Evolutionary conservation across 495 filamentous ascomycete species (phyloP).

Genomic region (Chaetomium tenue): DNA sequence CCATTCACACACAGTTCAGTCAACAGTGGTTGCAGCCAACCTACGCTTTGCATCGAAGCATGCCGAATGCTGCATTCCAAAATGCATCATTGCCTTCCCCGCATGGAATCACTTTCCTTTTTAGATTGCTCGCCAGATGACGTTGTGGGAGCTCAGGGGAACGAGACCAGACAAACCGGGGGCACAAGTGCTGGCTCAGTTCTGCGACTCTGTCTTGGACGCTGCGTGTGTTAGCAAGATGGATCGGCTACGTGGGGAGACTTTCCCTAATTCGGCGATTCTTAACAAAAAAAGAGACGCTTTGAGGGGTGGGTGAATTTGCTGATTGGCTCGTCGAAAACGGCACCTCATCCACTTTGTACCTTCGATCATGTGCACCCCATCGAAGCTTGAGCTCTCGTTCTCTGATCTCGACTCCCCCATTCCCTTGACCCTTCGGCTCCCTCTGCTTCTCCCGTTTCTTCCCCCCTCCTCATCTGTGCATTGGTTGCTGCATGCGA

Average conservation of each 20-base stretch:
- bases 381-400: conserved; percentile 27
- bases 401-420: conserved; percentile 43
- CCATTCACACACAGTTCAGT: not conserved
- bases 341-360: conserved; percentile 1
- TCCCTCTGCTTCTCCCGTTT: conserved; percentile 43
- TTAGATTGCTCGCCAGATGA: not conserved
- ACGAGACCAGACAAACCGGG: not conserved
- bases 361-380: conserved; percentile 37
- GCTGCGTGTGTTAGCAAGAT: no score
- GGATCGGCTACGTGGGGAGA: not conserved
- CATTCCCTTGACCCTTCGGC: conserved; percentile 29
- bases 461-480: conserved; percentile 25
- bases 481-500: conserved; percentile 13
- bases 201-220: no score
- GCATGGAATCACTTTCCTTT: not conserved
- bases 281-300: not conserved
- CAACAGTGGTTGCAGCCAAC: not conserved
- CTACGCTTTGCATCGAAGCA: no score
- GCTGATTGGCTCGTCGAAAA: conserved; percentile 1
- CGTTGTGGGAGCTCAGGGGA: not conserved
- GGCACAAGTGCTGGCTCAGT: no score
- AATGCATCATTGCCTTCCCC: not conserved
- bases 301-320: not conserved
- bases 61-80: not conserved
- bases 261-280: not conserved